These are phyloP conservation scores for Mycena metata DNA, from an alignment of 768 basidiomycete species.

Conservation along the genomic window DNA sequence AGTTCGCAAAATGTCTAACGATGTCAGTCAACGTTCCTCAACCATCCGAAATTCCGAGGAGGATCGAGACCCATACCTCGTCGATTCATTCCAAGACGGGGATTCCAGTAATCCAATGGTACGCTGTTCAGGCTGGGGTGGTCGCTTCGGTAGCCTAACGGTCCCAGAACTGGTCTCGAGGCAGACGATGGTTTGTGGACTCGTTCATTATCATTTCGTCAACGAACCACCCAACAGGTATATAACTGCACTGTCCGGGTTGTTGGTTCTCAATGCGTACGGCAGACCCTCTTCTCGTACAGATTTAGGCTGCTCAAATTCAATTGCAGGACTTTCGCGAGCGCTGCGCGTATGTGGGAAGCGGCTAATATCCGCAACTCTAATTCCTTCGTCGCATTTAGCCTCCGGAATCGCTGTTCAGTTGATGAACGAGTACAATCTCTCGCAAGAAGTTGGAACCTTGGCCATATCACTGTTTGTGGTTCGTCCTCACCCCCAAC, in stretches of 20 bases:
- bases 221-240: constrained; percentile 43
- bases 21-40: neutral
- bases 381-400: constrained; percentile 30
- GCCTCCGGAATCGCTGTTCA: constrained; percentile 62
- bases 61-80: constrained; percentile 48
- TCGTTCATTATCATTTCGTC: neutral
- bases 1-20: constrained; percentile 7
- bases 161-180: constrained; percentile 63
- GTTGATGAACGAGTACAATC: constrained; percentile 61
- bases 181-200: constrained; percentile 54
- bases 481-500: constrained; percentile 5
- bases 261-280: constrained; percentile 70
- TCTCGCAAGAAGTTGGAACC: constrained; percentile 64
- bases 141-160: constrained; percentile 1
- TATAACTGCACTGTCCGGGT: constrained; percentile 60
- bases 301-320: neutral
- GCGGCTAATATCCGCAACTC: neutral
- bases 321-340: constrained; percentile 68
- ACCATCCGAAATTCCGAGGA: neutral
- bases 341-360: constrained; percentile 61
- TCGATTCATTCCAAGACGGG: constrained; percentile 49
- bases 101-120: constrained; percentile 66
- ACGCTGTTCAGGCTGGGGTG: constrained; percentile 30
- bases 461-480: constrained; percentile 75
- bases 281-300: constrained; percentile 37